Conservation (phyloP, 1,139 yeast species). For the Lodderomyces oxycetoniae region DNA sequence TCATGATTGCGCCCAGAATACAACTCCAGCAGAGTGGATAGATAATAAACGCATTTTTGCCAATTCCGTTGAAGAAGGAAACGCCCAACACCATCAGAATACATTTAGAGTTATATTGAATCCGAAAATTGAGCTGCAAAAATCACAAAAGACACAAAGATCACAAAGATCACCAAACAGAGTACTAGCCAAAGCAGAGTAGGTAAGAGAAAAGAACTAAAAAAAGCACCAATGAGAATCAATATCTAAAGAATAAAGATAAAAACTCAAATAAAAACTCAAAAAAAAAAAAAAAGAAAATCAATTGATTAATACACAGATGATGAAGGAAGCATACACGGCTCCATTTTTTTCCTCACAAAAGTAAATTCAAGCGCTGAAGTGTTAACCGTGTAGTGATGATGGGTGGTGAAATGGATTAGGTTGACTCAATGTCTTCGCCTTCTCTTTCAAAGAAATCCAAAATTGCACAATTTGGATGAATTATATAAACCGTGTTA, state of each 20-base stretch:
- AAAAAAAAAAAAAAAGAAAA: conserved; percentile 1
- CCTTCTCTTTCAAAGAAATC: conserved; percentile 43
- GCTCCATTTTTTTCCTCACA: too few relatives aligned
- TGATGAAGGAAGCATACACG: too few relatives aligned
- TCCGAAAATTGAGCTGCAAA: not conserved
- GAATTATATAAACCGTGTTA: conserved; percentile 60
- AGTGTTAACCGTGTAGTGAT: too few relatives aligned
- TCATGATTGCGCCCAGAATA: conserved; percentile 50
- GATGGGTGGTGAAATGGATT: not conserved
- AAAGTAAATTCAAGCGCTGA: too few relatives aligned
- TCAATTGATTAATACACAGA: conserved; percentile 3
- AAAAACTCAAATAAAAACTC: not conserved
- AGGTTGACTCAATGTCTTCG: not conserved
- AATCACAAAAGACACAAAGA: not conserved
- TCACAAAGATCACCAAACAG: not conserved
- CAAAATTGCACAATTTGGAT: conserved; percentile 82
- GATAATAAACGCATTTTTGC: conserved; percentile 7
- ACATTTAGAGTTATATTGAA: conserved; percentile 11
- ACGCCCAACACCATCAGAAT: conserved; percentile 5
- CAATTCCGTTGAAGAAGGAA: not conserved
- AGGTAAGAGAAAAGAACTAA: not conserved
- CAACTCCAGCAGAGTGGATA: conserved; percentile 28
- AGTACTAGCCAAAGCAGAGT: not conserved
- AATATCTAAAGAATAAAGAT: not conserved
- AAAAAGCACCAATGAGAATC: not conserved